phyloP scores from a whole-genome alignment of 495 filamentous ascomycete species.

The Cercophora newfieldiana region DNA sequence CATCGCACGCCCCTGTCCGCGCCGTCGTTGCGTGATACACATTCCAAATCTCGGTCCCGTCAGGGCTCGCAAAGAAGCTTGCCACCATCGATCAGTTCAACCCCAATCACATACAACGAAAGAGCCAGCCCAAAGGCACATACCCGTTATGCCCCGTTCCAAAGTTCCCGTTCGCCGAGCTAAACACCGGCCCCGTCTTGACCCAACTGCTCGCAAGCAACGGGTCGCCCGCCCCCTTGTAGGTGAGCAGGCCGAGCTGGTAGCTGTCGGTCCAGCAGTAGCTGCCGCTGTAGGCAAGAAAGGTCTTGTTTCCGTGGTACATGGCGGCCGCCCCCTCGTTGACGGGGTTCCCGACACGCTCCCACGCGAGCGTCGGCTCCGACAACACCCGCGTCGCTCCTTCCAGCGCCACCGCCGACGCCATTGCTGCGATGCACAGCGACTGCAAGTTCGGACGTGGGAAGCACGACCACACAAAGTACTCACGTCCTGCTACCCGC shows the following conservation, averaged over 20 bases:
- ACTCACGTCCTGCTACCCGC: conserved; percentile 36
- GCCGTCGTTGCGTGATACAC: conserved; percentile 51
- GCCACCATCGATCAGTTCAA: no score
- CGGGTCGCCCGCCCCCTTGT: conserved; percentile 43
- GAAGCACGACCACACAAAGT: conserved; percentile 51
- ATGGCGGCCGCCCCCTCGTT: conserved; percentile 47
- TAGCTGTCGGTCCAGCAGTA: conserved; percentile 54
- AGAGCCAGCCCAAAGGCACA: no score
- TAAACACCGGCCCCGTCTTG: conserved; percentile 33
- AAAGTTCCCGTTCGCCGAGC: conserved; percentile 49
- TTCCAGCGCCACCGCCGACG: conserved; percentile 32
- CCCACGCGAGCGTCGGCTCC: conserved; percentile 46
- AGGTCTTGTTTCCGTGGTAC: conserved; percentile 44
- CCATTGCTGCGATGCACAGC: conserved; percentile 46
- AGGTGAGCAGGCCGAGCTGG: conserved; percentile 49
- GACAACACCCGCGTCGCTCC: conserved; percentile 35
- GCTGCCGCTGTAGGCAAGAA: conserved; percentile 49
- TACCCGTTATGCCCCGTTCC: conserved; percentile 43
- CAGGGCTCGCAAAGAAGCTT: conserved; percentile 49
- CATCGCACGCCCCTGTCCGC: conserved; percentile 45
- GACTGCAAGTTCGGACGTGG: conserved; percentile 43
- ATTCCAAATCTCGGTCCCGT: conserved; percentile 52
- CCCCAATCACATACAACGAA: no score
- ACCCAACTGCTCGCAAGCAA: conserved; percentile 40
- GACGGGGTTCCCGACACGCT: conserved; percentile 48